Evolutionary conservation across 1,139 yeast genomes (phyloP).

Genomic region (Protomyces macrosporus): DNA sequence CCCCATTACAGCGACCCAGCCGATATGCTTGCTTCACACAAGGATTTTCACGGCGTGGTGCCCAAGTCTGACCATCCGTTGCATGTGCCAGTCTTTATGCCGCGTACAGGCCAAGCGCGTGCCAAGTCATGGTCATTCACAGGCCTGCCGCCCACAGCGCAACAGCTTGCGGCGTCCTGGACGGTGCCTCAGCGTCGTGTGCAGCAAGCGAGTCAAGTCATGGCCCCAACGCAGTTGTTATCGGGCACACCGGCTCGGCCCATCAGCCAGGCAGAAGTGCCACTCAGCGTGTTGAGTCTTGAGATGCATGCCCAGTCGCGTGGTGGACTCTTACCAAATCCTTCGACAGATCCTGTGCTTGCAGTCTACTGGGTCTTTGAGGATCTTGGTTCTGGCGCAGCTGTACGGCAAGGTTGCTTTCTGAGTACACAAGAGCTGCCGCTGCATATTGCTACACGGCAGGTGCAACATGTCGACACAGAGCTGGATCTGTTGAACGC

Average conservation of each 20-base stretch:
- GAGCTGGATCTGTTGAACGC: slow-evolving; percentile 57
- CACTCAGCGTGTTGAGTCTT: slow-evolving; percentile 17
- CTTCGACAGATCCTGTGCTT: slow-evolving; percentile 52
- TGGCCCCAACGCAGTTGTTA: not conserved
- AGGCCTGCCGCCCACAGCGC: not conserved
- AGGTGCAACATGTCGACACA: slow-evolving; percentile 33
- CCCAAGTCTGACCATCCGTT: not conserved
- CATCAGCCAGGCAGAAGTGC: slow-evolving; percentile 17
- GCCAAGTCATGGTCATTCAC: not conserved
- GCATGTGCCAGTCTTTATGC: slow-evolving; percentile 8
- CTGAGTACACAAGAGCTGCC: slow-evolving; percentile 6
- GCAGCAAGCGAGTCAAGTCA: slow-evolving; percentile 10
- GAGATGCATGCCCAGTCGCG: slow-evolving; percentile 45
- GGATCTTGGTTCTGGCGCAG: slow-evolving; percentile 22
- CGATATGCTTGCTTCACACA: slow-evolving; percentile 3
- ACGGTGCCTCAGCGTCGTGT: not conserved
- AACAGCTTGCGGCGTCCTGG: not conserved
- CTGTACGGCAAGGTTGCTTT: slow-evolving; percentile 10
- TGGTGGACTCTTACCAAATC: slow-evolving; percentile 56
- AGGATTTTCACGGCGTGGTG: slow-evolving; percentile 14
- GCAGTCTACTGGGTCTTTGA: slow-evolving; percentile 62
- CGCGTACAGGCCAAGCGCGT: not conserved
- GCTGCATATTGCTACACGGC: not conserved
- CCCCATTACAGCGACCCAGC: slow-evolving; percentile 12
- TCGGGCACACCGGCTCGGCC: not conserved